Conservation (phyloP, 805 yeast species). For the Wickerhamiella domercqiae region DNA sequence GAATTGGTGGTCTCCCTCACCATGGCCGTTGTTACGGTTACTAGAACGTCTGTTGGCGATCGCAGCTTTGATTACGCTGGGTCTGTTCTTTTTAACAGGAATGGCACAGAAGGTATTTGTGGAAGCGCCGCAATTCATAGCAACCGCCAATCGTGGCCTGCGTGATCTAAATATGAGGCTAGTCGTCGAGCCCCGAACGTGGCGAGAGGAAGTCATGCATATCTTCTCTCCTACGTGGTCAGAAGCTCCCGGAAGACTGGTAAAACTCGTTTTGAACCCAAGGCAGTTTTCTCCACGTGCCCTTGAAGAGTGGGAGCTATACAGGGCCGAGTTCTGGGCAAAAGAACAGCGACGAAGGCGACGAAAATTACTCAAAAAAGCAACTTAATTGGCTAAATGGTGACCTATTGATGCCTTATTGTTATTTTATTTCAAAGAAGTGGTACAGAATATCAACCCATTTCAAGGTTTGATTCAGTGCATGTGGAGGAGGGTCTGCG, state of each 20-base stretch:
- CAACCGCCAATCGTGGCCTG: constrained; percentile 77
- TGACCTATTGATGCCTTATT: too few species aligned
- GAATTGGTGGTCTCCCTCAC: constrained; percentile 21
- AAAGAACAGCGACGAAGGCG: constrained; percentile 9
- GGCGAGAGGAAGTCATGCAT: constrained; percentile 19
- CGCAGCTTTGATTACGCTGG: constrained; percentile 49
- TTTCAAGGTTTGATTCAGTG: too few species aligned
- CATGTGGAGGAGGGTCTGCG: too few species aligned
- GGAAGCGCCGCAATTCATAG: constrained; percentile 60
- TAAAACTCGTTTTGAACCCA: constrained; percentile 67
- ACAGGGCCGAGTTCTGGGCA: constrained; percentile 86
- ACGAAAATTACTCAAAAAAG: constrained; percentile 1
- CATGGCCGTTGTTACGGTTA: constrained; percentile 24
- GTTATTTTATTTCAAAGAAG: too few species aligned
- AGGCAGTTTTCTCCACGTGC: constrained; percentile 68
- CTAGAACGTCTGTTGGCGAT: constrained; percentile 33
- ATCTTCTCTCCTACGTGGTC: constrained; percentile 19
- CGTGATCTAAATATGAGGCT: constrained; percentile 67
- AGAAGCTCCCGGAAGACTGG: constrained; percentile 44
- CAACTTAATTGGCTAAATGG: too few species aligned
- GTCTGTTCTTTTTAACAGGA: constrained; percentile 73
- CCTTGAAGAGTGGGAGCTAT: constrained; percentile 89
- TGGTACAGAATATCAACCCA: too few species aligned
- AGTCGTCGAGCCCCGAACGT: constrained; percentile 26
- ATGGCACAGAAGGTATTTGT: constrained; percentile 77